Base-by-base conservation (phyloP, 2,329 filamentous ascomycete species). In the Trichoderma breve region DNA sequence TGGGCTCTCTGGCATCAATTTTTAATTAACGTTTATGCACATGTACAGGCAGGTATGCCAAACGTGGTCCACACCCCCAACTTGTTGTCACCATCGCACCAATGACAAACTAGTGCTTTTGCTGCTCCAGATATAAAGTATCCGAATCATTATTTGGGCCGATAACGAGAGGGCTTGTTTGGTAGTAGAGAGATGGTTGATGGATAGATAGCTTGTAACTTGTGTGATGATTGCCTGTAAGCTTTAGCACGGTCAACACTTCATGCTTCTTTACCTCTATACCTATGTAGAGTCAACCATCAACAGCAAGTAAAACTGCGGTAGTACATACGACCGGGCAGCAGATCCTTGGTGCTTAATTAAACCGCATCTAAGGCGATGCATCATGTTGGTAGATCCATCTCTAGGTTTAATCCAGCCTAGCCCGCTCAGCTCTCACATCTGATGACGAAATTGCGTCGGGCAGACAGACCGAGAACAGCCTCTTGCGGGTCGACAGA, bases 401-500 rank as follows among this genome's bases (percentile, higher is more conserved):
- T 61, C 55, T 69, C 66, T 69, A 61, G 66, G 36, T 69, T 69
- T 39, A 51, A 69, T 69, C 26, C 66, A 69, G 66, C 66, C 55
- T 60, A 69, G 66, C 36, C 43, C 55, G n/a, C 66, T 69, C 66
- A 61, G 66, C 66, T 57, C 55, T 69, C 66, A 61, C 32, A 61
- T 51, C 11, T 47, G 14, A 69, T 61, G 66, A 68, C 65, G 65
- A 32, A 68, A 68, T 68, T 47, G 62, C 21, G n/a, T 65, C 30
- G 58, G 34, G 58, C 26, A 34, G 58, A 39, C 34, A 39, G 58
- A 62, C 32, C 43, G 53, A 68, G 53, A 69, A 51, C 55, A 69
- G 55, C 36, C 36, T 34, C 66, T 47, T 69, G 36, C 36, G 36
- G 53, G 66, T 61, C 66, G n/a, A 51, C 9, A 6, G 18, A 26